Percentiles rank a stretch among this genome's conserved stretches.
Evolutionary conservation across 192 early-diverging fungal genomes (phyloP).

Genomic region (Coemansia sp.): DNA sequence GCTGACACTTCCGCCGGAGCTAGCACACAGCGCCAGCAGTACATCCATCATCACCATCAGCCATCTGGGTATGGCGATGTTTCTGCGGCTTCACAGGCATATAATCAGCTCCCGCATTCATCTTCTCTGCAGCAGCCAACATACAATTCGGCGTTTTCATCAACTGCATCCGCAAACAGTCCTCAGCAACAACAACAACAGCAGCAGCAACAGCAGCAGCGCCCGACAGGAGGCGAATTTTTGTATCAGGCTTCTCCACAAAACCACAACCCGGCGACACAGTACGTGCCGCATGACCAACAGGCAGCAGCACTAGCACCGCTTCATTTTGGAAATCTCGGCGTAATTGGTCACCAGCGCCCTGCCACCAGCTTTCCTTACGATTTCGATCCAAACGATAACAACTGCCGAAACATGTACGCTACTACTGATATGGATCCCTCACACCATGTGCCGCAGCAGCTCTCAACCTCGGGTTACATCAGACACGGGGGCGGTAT

Average conservation of each 20-base stretch:
- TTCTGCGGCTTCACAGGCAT: constrained; percentile 13
- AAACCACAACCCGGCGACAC: constrained; percentile 27
- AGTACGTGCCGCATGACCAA: constrained; percentile 52
- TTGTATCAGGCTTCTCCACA: constrained; percentile 36
- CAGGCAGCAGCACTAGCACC: constrained; percentile 36
- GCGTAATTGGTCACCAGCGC: constrained; percentile 46
- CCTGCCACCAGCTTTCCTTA: constrained; percentile 32
- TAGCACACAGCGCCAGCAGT: constrained; percentile 4
- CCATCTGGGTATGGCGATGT: constrained; percentile 22
- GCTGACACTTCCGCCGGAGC: constrained; percentile 6
- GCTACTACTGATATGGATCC: constrained; percentile 33
- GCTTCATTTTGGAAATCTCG: constrained; percentile 36
- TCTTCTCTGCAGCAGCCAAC: constrained; percentile 27
- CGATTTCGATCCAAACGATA: constrained; percentile 48
- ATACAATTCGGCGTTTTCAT: constrained; percentile 36
- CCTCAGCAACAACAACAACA: constrained; percentile 17
- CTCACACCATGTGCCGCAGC: constrained; percentile 26
- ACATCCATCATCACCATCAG: constrained; percentile 14
- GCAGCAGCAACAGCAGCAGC: constrained; percentile 14
- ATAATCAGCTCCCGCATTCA: constrained; percentile 23
- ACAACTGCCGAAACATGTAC: constrained; percentile 42
- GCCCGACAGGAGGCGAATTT: background rate
- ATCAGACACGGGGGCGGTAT: constrained; percentile 37
- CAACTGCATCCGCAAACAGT: constrained; percentile 11
- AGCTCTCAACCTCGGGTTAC: constrained; percentile 35